Evolutionary conservation across 495 filamentous ascomycete species (phyloP).

Genomic region (Cercophora sp.): DNA sequence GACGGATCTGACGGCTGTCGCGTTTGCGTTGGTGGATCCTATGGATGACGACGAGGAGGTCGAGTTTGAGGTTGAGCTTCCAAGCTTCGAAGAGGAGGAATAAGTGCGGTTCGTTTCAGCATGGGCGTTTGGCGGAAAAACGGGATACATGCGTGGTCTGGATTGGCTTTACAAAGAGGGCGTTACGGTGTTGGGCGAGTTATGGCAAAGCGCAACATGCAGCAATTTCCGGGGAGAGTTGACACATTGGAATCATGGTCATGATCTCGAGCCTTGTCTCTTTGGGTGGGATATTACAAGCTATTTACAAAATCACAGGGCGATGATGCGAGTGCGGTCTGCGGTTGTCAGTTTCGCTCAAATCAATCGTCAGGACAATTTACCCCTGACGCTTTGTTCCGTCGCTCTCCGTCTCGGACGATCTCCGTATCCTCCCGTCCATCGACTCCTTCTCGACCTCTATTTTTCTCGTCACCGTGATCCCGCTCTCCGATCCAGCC

Average conservation of each 20-base stretch:
- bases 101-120: no score
- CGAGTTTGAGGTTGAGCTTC: slow-evolving; percentile 63
- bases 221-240: no score
- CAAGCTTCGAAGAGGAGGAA: slow-evolving; percentile 53
- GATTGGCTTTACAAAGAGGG: no score
- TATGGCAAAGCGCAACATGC: no score
- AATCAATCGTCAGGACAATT: no score
- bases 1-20: slow-evolving; percentile 57
- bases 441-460: slow-evolving; percentile 12
- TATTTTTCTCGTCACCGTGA: slow-evolving; percentile 7
- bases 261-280: neutral
- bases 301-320: no score
- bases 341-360: no score
- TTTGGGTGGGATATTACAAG: no score
- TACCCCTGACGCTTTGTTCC: neutral
- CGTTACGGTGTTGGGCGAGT: no score
- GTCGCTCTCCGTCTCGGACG: neutral
- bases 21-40: slow-evolving; percentile 60
- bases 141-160: no score
- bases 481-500: neutral
- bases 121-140: no score
- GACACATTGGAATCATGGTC: neutral
- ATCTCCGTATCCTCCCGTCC: neutral
- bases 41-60: slow-evolving; percentile 48
- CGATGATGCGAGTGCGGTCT: no score